These are phyloP conservation scores for Chrysoporthe deuterocubensis DNA, from an alignment of 2,329 filamentous ascomycete genomes.

Conservation along the genomic window DNA sequence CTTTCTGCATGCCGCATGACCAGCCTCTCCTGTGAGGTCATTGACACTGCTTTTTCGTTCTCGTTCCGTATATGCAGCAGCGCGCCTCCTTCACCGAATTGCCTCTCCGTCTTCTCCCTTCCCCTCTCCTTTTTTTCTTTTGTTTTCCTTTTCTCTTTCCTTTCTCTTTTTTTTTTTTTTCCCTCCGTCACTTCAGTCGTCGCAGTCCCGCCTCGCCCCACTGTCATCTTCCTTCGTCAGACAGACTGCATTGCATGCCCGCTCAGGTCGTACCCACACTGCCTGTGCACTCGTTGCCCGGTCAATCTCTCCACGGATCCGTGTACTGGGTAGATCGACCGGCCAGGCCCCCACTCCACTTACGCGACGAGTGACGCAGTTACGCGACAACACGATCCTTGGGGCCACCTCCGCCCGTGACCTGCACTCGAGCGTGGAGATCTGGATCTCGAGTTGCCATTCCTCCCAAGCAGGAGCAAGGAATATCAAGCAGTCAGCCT, in stretches of 20 bases:
- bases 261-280: conserved; percentile 4
- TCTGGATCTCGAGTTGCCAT: background rate
- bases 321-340: background rate
- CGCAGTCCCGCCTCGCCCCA: background rate
- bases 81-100: background rate
- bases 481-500: background rate
- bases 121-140: too few species aligned
- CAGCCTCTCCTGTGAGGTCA: background rate
- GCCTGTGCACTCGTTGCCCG: conserved; percentile 15
- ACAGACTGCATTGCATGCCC: background rate
- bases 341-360: background rate
- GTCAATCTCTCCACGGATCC: conserved; percentile 12
- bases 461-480: conserved; percentile 10
- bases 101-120: background rate
- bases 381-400: conserved; percentile 12
- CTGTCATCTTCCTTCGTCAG: background rate
- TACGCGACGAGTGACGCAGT: conserved; percentile 21
- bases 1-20: conserved; percentile 8
- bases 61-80: conserved; percentile 5
- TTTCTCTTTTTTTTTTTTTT: background rate
- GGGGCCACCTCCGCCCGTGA: background rate
- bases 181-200: background rate
- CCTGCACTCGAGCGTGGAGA: conserved; percentile 1
- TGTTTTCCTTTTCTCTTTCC: too few species aligned
- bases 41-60: background rate